phyloP scores from a whole-genome alignment of 495 filamentous ascomycete genomes.

The Parathielavia hyrcaniae region DNA sequence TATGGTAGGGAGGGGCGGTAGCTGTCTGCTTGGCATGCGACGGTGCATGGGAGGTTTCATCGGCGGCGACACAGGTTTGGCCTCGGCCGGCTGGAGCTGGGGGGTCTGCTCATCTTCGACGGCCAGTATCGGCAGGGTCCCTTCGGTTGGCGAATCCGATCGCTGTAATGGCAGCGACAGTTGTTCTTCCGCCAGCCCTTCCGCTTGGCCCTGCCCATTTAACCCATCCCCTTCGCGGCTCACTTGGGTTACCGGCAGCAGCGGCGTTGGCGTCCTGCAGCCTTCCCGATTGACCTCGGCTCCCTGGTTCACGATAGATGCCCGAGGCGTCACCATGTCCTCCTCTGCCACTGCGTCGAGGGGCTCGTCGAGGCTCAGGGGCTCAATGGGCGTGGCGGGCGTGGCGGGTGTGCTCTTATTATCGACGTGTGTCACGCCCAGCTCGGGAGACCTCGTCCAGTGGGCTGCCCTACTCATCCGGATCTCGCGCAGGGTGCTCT shows the following conservation, averaged over 20 bases:
- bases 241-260: background rate
- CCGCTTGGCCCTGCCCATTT: constrained; percentile 5
- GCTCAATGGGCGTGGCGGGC: constrained; percentile 33
- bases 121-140: constrained; percentile 18
- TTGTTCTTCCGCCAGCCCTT: constrained; percentile 4
- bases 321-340: constrained; percentile 13
- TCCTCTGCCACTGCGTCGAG: constrained; percentile 21
- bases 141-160: constrained; percentile 21
- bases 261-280: constrained; percentile 17
- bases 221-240: background rate
- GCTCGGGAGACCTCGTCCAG: constrained; percentile 16
- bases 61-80: constrained; percentile 13
- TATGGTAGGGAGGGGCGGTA: constrained; percentile 40
- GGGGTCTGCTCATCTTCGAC: constrained; percentile 14
- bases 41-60: constrained; percentile 16
- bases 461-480: constrained; percentile 30
- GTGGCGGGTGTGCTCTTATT: constrained; percentile 22
- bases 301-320: constrained; percentile 13
- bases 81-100: background rate
- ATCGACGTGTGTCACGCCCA: constrained; percentile 18
- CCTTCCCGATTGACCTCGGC: constrained; percentile 11
- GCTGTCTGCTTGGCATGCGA: constrained; percentile 22
- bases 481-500: constrained; percentile 40
- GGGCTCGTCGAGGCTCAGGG: constrained; percentile 36
- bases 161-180: background rate